Base-by-base conservation (phyloP, 1,284 basidiomycete genomes). In the Tremellales sp. region DNA sequence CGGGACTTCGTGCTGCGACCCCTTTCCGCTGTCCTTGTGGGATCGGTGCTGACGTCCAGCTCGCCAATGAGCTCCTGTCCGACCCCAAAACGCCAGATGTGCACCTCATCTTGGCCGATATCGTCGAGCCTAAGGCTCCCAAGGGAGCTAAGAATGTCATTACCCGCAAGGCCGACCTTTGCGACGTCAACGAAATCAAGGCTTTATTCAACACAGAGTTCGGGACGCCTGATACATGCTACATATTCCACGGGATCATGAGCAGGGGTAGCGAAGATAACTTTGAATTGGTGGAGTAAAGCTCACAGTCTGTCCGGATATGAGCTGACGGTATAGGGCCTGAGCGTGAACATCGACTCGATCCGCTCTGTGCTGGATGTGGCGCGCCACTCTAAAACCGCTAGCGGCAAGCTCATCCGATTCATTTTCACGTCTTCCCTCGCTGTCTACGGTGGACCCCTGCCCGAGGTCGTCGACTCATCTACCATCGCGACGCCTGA, bases 191-290 rank as follows among this genome's bases (percentile, higher is more conserved):
- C 5, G 74, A 78, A 48, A 70, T 79, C 40, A 73, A 79, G 22
- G 60, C 61, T 0, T 68, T 83, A 24, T 73, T 66, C 59, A 58
- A 48, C 21, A 73, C 71, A 31, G 60, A 60, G 44, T 64, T 65
- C 45, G 68, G 70, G 17, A 52, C 56, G 0, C 70, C 70, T 3
- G 66, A 68, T 49, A 64, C 67, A 13, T 58, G 72, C 29, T 84
- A 83, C 65, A 82, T 80, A 58, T 73, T 82, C 49, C 81, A 83
- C 58, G 82, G 82, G 8, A 81, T 82, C 63, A 83, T 83, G 82
- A 80, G 78, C 22, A 76, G 81, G 40, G 81, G 81, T 3, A 77
- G 79, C 6, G 81, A 84, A 62, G 81, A 82, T 59, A 77, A 82
- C 61, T 83, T 83, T 62, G 81, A 83, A 49, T 63, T 82, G n/a